Percentiles rank a stretch among this genome's conserved stretches.
Evolutionary conservation across 352 stramenopile species (phyloP).

Genomic region (Pythium plurisporium): DNA sequence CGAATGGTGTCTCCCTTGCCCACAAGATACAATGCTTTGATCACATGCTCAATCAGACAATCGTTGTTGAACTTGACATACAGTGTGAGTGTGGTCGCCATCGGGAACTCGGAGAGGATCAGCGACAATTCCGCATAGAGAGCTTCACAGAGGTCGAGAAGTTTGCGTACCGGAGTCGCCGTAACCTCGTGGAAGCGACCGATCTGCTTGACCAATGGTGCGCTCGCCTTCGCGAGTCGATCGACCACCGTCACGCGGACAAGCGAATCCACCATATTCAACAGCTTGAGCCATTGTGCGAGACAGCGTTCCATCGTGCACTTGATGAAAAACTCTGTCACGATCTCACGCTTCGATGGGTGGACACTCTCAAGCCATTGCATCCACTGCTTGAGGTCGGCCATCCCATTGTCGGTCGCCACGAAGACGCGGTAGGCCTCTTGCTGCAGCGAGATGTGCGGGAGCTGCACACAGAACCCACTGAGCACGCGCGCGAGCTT

Average conservation of each 20-base stretch:
- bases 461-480: slow-evolving; percentile 29
- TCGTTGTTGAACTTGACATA: slow-evolving; percentile 54
- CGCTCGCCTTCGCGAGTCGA: slow-evolving; percentile 20
- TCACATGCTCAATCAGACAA: slow-evolving; percentile 33
- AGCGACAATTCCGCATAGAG: slow-evolving; percentile 27
- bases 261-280: slow-evolving; percentile 27
- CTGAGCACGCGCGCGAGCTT: slow-evolving; percentile 34
- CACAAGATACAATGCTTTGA: slow-evolving; percentile 30
- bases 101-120: slow-evolving; percentile 48
- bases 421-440: slow-evolving; percentile 55
- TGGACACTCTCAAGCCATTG: slow-evolving; percentile 37
- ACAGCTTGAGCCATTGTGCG: slow-evolving; percentile 37
- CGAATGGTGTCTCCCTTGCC: slow-evolving; percentile 42
- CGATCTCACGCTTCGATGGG: slow-evolving; percentile 10
- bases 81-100: slow-evolving; percentile 42
- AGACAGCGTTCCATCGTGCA: slow-evolving; percentile 41
- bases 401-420: slow-evolving; percentile 18
- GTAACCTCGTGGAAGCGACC: slow-evolving; percentile 55
- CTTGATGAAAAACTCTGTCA: slow-evolving; percentile 38
- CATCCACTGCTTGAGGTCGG: slow-evolving; percentile 45
- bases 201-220: slow-evolving; percentile 42
- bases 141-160: slow-evolving; percentile 36
- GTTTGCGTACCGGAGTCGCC: slow-evolving; percentile 23
- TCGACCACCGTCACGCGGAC: slow-evolving; percentile 34
- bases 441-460: slow-evolving; percentile 41